Evolutionary conservation across 1,139 yeast species (phyloP).

Genomic region (Suhomyces kunorum): DNA sequence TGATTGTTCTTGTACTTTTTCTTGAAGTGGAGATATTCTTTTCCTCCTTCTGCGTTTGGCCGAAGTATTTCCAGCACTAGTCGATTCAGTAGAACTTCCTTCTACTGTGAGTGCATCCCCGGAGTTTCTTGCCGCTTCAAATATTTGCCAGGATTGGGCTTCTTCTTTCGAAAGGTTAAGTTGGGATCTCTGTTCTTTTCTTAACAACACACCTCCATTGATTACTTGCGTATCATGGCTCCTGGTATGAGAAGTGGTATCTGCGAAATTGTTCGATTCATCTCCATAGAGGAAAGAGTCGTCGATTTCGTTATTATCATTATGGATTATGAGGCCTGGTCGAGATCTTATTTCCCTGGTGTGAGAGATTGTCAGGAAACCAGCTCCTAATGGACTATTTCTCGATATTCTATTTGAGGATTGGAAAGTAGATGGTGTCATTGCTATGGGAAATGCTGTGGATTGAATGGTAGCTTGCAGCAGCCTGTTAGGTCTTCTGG

Average conservation of each 20-base stretch:
- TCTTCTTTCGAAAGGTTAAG: constrained; percentile 40
- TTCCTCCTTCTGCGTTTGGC: constrained; percentile 28
- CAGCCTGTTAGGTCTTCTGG: no score
- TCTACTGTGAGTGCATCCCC: neutral
- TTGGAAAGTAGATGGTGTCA: neutral
- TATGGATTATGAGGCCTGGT: constrained; percentile 31
- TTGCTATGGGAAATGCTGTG: no score
- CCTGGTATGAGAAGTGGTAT: neutral
- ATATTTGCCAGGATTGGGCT: constrained; percentile 41
- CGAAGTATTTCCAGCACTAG: neutral
- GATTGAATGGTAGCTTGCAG: no score
- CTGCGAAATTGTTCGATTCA: constrained; percentile 10
- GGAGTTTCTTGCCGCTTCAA: constrained; percentile 32
- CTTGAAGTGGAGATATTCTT: constrained; percentile 21
- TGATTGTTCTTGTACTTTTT: constrained; percentile 1
- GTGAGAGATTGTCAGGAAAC: neutral
- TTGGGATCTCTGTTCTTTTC: constrained; percentile 38
- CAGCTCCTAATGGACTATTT: neutral
- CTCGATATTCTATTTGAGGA: neutral
- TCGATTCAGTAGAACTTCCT: neutral
- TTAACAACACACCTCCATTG: constrained; percentile 44
- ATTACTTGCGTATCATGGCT: constrained; percentile 21
- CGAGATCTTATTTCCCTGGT: constrained; percentile 1
- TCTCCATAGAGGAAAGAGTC: constrained; percentile 33
- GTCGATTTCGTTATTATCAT: constrained; percentile 39